Percentiles rank a stretch among this genome's conserved stretches.
Conservation (phyloP, 83 land plant species). For the Thuja plicata region DNA sequence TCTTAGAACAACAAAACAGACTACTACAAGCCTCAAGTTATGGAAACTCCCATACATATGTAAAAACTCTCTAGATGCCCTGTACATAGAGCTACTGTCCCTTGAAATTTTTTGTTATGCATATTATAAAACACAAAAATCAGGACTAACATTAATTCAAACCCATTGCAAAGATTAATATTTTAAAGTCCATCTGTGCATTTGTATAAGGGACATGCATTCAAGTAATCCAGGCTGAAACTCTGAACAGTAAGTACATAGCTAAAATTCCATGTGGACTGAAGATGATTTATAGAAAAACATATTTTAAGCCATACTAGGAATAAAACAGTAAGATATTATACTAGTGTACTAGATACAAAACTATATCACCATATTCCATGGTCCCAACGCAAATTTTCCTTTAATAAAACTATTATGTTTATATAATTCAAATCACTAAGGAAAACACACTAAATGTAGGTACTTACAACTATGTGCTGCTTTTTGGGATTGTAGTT, state of each 20-base stretch:
- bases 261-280: neutral
- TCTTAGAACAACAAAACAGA: neutral
- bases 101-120: neutral
- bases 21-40: neutral
- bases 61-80: neutral
- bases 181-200: neutral
- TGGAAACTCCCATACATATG: neutral
- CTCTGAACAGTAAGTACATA: neutral
- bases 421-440: neutral
- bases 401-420: neutral
- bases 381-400: neutral
- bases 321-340: neutral
- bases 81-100: neutral
- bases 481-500: conserved; percentile 83
- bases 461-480: conserved; percentile 58
- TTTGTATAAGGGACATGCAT: neutral
- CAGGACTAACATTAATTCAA: neutral
- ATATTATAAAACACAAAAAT: neutral
- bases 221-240: neutral
- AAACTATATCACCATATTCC: neutral
- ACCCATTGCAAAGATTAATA: neutral
- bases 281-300: neutral
- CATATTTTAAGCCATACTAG: neutral
- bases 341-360: too few relatives aligned
- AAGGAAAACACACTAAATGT: neutral